These are phyloP conservation scores for Bolboschoenoplectus hybrid DNA, from an alignment of 202 grass and related monocot species.

Conservation along the genomic window DNA sequence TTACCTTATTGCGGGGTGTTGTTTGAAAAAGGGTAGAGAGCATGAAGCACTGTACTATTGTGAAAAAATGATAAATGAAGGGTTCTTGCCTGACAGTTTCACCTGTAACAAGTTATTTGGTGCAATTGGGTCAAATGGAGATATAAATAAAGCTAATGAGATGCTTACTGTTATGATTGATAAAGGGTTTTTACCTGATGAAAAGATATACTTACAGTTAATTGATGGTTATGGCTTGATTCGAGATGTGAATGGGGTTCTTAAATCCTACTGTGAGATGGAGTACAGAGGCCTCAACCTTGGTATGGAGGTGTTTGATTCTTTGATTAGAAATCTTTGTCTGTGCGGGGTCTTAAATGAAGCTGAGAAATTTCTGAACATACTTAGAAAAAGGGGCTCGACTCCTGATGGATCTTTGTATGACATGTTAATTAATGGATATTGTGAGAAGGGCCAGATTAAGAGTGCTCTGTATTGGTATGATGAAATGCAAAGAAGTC, in stretches of 20 bases:
- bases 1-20: conserved; percentile 55
- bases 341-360: conserved; percentile 58
- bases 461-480: conserved; percentile 71
- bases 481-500: conserved; percentile 60
- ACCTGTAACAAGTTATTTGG: conserved; percentile 56
- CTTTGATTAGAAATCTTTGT: conserved; percentile 61
- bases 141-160: conserved; percentile 54
- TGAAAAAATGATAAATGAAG: conserved; percentile 60
- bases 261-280: conserved; percentile 79
- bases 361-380: conserved; percentile 64
- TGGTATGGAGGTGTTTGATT: conserved; percentile 38
- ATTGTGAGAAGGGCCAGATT: conserved; percentile 55
- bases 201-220: conserved; percentile 52
- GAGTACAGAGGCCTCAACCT: conserved; percentile 49
- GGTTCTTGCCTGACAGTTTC: conserved; percentile 49
- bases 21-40: conserved; percentile 51
- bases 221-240: conserved; percentile 55
- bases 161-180: conserved; percentile 58
- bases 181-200: conserved; percentile 58
- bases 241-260: conserved; percentile 50
- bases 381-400: conserved; percentile 49
- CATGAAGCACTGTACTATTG: conserved; percentile 52
- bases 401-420: conserved; percentile 46
- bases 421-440: conserved; percentile 53
- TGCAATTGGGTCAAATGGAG: conserved; percentile 46